Evolutionary conservation across 768 basidiomycete genomes (phyloP).

Genomic region (Boletus rufocinnamomeus): DNA sequence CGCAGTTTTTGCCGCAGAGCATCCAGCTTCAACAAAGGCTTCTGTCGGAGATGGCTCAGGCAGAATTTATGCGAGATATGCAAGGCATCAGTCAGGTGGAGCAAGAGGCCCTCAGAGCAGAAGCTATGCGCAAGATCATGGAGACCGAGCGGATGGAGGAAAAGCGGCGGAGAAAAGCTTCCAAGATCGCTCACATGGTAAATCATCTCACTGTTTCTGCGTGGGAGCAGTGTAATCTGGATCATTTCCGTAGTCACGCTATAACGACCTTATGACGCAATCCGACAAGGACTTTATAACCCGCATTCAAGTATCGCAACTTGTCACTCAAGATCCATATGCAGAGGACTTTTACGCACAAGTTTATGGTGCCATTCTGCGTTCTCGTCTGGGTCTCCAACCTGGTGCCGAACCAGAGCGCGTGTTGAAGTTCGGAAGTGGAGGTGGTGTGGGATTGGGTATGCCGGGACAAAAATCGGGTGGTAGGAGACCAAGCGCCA

Average conservation of each 20-base stretch:
- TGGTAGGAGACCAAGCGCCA: conserved; percentile 75
- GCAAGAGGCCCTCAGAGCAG: conserved; percentile 69
- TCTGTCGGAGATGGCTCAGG: conserved; percentile 74
- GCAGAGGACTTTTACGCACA: conserved; percentile 99
- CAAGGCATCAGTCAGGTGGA: conserved; percentile 60
- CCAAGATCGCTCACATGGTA: conserved; percentile 90
- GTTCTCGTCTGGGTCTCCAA: conserved; percentile 75
- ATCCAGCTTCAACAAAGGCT: conserved; percentile 75
- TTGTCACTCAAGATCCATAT: conserved; percentile 96
- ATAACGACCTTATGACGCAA: conserved; percentile 95
- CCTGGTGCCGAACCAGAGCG: conserved; percentile 61
- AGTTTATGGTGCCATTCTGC: conserved; percentile 84
- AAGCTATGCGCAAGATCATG: conserved; percentile 87
- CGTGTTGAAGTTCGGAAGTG: conserved; percentile 85
- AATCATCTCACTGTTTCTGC: conserved; percentile 17
- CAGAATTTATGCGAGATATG: conserved; percentile 64
- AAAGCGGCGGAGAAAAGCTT: conserved; percentile 75
- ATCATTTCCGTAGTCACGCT: conserved; percentile 61
- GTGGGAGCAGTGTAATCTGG: not conserved
- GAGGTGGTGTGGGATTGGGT: conserved; percentile 80
- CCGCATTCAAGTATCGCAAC: conserved; percentile 96
- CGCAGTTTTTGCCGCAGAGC: conserved; percentile 59
- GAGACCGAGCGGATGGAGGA: conserved; percentile 89
- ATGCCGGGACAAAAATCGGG: conserved; percentile 49
- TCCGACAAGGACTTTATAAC: conserved; percentile 99